A percentile compares a stretch with the other conserved stretches of the same genome.
Evolutionary conservation across 2,329 filamentous ascomycete genomes (phyloP).

Genomic region (Colletotrichum lindemuthianum): DNA sequence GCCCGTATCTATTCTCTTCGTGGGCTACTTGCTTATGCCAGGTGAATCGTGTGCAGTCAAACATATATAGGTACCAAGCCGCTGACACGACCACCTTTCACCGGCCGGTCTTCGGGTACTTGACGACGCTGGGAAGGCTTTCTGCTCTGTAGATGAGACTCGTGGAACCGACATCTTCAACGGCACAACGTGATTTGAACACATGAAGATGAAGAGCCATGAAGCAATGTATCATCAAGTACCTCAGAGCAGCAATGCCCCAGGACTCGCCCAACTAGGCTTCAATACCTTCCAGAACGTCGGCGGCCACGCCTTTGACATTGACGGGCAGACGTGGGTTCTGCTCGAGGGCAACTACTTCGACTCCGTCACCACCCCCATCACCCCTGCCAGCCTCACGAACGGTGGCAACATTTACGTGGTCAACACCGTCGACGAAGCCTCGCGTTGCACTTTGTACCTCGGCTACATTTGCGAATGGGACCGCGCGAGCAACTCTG

Average conservation of each 20-base stretch:
- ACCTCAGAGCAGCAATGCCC: too few species aligned
- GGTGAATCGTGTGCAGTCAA: too few species aligned
- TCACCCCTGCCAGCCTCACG: constrained; percentile 43
- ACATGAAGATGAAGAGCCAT: too few species aligned
- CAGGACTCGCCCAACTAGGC: too few species aligned
- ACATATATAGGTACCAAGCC: too few species aligned
- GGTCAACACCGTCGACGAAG: constrained; percentile 41
- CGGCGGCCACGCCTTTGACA: constrained; percentile 61
- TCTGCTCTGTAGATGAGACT: too few species aligned
- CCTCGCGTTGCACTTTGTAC: constrained; percentile 30
- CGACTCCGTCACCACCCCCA: constrained; percentile 50
- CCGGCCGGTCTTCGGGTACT: too few species aligned
- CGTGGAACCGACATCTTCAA: too few species aligned
- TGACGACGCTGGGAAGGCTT: too few species aligned
- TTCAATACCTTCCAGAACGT: constrained; percentile 38
- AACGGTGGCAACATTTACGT: constrained; percentile 40
- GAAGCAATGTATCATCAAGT: too few species aligned
- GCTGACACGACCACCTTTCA: too few species aligned
- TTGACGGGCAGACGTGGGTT: constrained; percentile 47
- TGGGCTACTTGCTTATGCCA: constrained; percentile 50
- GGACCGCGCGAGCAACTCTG: constrained; percentile 38
- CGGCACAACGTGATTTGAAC: too few species aligned
- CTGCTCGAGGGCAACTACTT: constrained; percentile 49
- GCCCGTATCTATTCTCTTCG: constrained; percentile 39
- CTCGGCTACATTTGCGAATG: constrained; percentile 41